phyloP scores from a whole-genome alignment of 441 rosid genomes.

The Corymbia citriodora region DNA sequence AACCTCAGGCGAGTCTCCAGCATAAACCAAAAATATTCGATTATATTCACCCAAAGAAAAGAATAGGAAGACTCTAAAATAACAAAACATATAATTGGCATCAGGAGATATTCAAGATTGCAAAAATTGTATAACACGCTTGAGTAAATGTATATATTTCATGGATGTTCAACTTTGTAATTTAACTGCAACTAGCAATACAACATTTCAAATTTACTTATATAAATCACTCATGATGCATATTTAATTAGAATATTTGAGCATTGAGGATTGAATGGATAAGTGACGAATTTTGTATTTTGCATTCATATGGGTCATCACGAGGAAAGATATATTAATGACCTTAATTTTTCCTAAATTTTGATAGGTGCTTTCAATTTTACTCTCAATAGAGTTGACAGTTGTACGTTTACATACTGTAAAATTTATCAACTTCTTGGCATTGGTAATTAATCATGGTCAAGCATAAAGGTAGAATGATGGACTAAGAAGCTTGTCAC shows the following conservation, averaged over 20 bases:
- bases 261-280: neutral
- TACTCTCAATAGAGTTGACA: neutral
- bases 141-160: neutral
- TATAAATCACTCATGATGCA: neutral
- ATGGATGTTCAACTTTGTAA: neutral
- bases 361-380: neutral
- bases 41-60: neutral
- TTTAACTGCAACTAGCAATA: neutral
- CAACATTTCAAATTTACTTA: neutral
- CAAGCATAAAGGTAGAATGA: neutral
- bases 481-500: neutral
- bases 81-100: neutral
- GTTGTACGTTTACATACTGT: neutral
- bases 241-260: neutral
- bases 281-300: neutral
- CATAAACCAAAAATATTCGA: neutral
- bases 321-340: neutral
- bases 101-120: neutral
- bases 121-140: neutral
- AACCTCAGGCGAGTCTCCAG: neutral
- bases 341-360: neutral
- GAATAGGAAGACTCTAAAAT: neutral
- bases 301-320: neutral
- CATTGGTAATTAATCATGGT: neutral
- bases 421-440: neutral